Percentiles rank a stretch among this genome's conserved stretches.
These are phyloP conservation scores for Blastobotrys ciferrii DNA, from an alignment of 1,139 yeast genomes.

Conservation along the genomic window DNA sequence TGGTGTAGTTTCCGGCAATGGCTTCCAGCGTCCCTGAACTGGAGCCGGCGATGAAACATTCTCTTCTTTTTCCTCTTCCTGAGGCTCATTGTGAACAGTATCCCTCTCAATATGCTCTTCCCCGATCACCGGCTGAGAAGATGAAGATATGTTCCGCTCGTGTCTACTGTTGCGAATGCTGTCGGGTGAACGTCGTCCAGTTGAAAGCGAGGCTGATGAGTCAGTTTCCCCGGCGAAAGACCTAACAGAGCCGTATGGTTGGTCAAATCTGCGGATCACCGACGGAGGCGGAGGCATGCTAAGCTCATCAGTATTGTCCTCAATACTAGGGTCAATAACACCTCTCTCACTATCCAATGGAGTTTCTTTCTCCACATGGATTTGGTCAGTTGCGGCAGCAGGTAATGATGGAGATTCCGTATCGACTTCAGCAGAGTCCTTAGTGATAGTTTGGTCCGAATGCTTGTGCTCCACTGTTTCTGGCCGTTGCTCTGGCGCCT, in stretches of 20 bases:
- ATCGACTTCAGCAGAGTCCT: background rate
- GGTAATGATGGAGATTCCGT: no score
- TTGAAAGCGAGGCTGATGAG: conserved; percentile 32
- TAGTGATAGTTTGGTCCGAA: conserved; percentile 2
- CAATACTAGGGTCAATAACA: conserved; percentile 18
- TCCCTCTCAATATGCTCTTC: conserved; percentile 5
- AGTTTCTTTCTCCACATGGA: no score
- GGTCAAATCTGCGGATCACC: conserved; percentile 3
- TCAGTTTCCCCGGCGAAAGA: conserved; percentile 18
- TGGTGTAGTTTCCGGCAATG: conserved; percentile 17
- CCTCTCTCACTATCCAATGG: conserved; percentile 23
- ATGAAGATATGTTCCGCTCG: conserved; percentile 2
- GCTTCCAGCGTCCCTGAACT: conserved; percentile 23
- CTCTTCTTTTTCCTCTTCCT: conserved; percentile 10
- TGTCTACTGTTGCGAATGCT: conserved; percentile 14
- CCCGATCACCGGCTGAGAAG: background rate
- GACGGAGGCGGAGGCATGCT: conserved; percentile 9
- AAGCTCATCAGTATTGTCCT: background rate
- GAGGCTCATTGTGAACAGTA: conserved; percentile 4
- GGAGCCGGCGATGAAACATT: background rate
- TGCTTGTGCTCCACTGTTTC: background rate
- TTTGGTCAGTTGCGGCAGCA: no score
- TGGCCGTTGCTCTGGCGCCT: background rate
- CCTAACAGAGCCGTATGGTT: conserved; percentile 2
- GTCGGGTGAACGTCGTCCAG: conserved; percentile 29